Base-by-base conservation (phyloP, 495 filamentous ascomycete species). In the Penicillium cinerascens region DNA sequence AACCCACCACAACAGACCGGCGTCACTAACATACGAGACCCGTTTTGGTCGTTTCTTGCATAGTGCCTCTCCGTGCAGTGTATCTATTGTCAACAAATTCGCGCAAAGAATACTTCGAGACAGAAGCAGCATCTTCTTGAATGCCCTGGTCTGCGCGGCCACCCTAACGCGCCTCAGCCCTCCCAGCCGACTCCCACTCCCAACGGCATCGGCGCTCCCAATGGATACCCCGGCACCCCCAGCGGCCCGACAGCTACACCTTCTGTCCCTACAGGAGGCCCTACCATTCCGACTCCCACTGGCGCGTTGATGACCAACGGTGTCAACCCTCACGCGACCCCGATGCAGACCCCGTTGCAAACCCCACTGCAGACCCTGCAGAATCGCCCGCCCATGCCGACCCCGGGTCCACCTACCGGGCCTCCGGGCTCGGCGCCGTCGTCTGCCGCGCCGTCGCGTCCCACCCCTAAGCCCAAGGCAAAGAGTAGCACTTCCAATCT, bases 31-130 rank as follows among this genome's bases (percentile, higher is more conserved):
- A 65, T 66, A 60, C 60, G 44, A 60, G 60, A 59, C 40, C 57
- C 52, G 47, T 61, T 55, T 60, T 54, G 49, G 55, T 42, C 47
- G 46, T 45, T 53, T 61, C 46, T 22, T 59, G 27, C 37, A 44
- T 64, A 81, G 78, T 81, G 78, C 63, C 77, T 81, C 50, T 80
- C 77, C 48, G 78, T 79, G 17, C 78, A 81, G 73, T 81, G 78
- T 61, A 79, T 81, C 66, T 80, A 81, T 66, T 81, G 78, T 48
- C 77, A 81, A 53, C 77, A 79, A 60, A 78, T 80, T 38, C 76
- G 78, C 50, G 78, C 78, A 59, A 81, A 81, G 66, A 81, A 81
- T 48, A 81, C 78, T 44, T 79, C 75, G 61, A 76, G 78, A 51
- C 78, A 81, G 67, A 79, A 79, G 58, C 74, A 78, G 58, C 78